A percentile compares a stretch with the other conserved stretches of the same genome.
Evolutionary conservation across 169 alveolate species (phyloP).

Genomic region (Neospora caninum): DNA sequence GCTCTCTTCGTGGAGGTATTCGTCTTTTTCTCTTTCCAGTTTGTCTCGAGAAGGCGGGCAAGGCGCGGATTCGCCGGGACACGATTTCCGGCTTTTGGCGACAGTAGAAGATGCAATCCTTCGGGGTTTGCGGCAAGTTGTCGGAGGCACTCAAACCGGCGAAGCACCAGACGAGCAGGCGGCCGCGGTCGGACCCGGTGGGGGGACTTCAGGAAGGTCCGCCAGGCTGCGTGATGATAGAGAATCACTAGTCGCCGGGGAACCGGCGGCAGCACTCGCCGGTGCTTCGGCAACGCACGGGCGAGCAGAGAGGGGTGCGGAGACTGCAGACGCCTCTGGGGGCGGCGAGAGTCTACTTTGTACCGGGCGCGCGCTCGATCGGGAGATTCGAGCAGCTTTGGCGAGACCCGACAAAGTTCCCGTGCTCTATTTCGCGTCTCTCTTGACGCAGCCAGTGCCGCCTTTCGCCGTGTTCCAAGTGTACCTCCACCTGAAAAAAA

Average conservation of each 20-base stretch:
- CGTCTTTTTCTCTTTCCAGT: too few species aligned
- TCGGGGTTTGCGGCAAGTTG: background rate
- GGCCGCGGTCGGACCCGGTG: background rate
- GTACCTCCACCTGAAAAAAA: constrained; percentile 57
- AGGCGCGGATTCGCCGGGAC: background rate
- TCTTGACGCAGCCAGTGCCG: constrained; percentile 52
- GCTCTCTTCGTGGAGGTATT: background rate
- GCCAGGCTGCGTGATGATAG: constrained; percentile 1
- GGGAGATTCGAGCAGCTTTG: background rate
- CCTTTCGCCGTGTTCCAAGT: constrained; percentile 59
- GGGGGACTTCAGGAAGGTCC: background rate
- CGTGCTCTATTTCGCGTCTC: constrained; percentile 15
- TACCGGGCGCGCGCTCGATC: background rate
- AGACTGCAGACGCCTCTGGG: background rate
- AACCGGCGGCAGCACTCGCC: background rate
- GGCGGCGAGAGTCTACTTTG: background rate
- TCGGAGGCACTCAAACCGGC: background rate
- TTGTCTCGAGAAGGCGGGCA: too few species aligned
- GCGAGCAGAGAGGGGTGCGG: background rate
- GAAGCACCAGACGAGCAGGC: background rate
- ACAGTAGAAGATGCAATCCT: background rate
- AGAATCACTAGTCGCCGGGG: constrained; percentile 51
- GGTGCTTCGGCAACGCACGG: background rate
- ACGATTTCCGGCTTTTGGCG: constrained; percentile 3
- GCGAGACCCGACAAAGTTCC: background rate